Percentiles rank a stretch among this genome's conserved stretches.
Conservation (phyloP, 164 flowering plant genomes). For the Vitis cinerea region DNA sequence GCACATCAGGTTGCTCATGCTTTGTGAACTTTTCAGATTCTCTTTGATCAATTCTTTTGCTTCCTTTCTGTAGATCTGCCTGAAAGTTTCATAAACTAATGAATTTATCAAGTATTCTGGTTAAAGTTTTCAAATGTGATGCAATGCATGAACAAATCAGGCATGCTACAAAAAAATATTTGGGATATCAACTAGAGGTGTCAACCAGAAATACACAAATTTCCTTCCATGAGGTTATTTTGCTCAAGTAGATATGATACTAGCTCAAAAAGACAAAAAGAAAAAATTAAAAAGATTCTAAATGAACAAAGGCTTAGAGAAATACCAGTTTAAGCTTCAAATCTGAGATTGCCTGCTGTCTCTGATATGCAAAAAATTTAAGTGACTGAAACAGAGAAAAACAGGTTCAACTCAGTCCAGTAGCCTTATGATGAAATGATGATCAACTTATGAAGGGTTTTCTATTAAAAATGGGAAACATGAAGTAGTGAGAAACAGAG, state of each 20-base stretch:
- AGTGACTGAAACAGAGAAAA: slow-evolving; percentile 49
- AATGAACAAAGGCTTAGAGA: background rate
- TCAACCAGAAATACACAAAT: background rate
- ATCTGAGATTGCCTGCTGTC: slow-evolving; percentile 48
- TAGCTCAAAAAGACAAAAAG: background rate
- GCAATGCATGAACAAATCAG: background rate
- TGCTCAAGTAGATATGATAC: background rate
- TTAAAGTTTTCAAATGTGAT: background rate
- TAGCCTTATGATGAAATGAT: background rate
- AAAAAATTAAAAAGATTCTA: background rate
- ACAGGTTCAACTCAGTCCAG: background rate
- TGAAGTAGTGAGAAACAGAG: background rate
- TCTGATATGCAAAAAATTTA: slow-evolving; percentile 69
- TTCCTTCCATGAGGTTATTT: background rate
- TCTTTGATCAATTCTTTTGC: slow-evolving; percentile 1
- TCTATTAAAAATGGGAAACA: background rate
- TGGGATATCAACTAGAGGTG: background rate
- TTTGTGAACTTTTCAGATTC: slow-evolving; percentile 1
- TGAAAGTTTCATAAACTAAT: slow-evolving; percentile 8
- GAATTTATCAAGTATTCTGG: background rate
- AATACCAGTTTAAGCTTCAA: slow-evolving; percentile 63
- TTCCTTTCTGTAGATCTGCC: slow-evolving; percentile 10
- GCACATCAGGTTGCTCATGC: background rate
- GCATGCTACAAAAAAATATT: background rate
- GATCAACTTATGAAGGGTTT: background rate